Conservation (phyloP, 192 early-diverging fungal species). For the Oehlia diaphana region DNA sequence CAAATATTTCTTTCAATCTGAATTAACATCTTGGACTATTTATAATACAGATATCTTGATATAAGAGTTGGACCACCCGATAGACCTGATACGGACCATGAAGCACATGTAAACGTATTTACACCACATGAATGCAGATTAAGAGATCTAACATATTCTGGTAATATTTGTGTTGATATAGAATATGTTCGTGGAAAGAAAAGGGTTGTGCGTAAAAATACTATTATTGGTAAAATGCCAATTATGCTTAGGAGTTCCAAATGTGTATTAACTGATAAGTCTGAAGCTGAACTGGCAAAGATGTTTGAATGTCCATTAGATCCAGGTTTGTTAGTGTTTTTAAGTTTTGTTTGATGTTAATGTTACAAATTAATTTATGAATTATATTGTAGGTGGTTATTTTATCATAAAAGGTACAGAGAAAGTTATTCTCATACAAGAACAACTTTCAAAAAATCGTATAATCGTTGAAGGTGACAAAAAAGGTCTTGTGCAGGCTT, state of each 20-base stretch:
- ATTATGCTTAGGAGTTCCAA: conserved; percentile 92
- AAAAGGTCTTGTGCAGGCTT: conserved; percentile 78
- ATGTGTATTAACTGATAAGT: conserved; percentile 78
- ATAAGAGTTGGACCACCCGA: conserved; percentile 85
- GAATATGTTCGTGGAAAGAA: conserved; percentile 86
- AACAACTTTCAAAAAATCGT: conserved; percentile 98
- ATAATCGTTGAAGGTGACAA: conserved; percentile 92
- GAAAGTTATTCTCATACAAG: conserved; percentile 97
- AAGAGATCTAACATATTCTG: conserved; percentile 93
- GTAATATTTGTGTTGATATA: conserved; percentile 88
- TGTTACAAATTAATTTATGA: not conserved
- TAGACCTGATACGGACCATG: conserved; percentile 63
- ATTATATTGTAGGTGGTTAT: conserved; percentile 69
- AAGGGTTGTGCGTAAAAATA: conserved; percentile 76
- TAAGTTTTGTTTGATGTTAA: too few species aligned
- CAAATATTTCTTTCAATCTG: not conserved
- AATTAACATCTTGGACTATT: not conserved
- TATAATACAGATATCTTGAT: conserved; percentile 68
- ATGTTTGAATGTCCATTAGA: conserved; percentile 96
- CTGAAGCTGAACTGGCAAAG: conserved; percentile 78
- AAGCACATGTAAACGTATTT: conserved; percentile 66
- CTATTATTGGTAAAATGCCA: conserved; percentile 90
- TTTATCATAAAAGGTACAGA: conserved; percentile 96
- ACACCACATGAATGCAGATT: conserved; percentile 97
- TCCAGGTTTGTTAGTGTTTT: conserved; percentile 58